Percentiles rank a stretch among this genome's conserved stretches.
Evolutionary conservation across 139 green algal genomes (phyloP).

Genomic region (Edaphochlamys debaryana): DNA sequence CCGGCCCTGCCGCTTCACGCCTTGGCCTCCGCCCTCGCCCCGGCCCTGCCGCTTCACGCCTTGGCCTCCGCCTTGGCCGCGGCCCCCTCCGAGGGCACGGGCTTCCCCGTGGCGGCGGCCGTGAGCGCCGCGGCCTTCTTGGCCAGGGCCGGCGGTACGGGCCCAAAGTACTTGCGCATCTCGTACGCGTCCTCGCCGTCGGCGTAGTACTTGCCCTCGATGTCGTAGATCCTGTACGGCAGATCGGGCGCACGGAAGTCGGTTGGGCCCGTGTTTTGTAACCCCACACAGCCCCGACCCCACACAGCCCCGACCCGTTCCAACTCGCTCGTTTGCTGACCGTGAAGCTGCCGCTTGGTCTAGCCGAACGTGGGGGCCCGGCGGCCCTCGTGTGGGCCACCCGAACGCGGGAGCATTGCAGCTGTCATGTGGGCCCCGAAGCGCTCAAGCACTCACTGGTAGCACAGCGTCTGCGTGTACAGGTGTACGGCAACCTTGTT

Average conservation of each 20-base stretch:
- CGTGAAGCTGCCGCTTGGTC: too few species aligned
- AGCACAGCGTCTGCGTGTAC: conserved; percentile 94
- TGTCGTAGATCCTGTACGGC: conserved; percentile 84
- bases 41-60: too few species aligned
- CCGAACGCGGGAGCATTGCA: too few species aligned
- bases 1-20: too few species aligned
- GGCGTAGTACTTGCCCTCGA: conserved; percentile 98
- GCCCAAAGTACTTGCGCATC: conserved; percentile 86
- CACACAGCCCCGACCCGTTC: background rate
- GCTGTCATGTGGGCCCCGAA: too few species aligned
- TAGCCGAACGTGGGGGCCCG: too few species aligned
- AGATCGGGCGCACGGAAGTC: too few species aligned
- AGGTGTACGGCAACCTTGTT: conserved; percentile 97
- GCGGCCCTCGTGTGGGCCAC: too few species aligned
- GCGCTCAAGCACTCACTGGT: conserved; percentile 89
- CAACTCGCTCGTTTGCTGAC: too few species aligned
- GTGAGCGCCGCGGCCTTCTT: conserved; percentile 30
- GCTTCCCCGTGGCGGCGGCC: background rate
- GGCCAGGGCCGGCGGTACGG: background rate
- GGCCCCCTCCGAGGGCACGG: background rate
- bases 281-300: background rate
- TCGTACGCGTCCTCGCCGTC: conserved; percentile 97
- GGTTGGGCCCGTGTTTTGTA: too few species aligned
- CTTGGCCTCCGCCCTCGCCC: too few species aligned
- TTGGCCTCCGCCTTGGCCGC: too few species aligned